Evolutionary conservation across 1,284 basidiomycete species (phyloP), one percentile per base, ranked within the genome.

Genomic region (Cryptococcus neoformans): DNA sequence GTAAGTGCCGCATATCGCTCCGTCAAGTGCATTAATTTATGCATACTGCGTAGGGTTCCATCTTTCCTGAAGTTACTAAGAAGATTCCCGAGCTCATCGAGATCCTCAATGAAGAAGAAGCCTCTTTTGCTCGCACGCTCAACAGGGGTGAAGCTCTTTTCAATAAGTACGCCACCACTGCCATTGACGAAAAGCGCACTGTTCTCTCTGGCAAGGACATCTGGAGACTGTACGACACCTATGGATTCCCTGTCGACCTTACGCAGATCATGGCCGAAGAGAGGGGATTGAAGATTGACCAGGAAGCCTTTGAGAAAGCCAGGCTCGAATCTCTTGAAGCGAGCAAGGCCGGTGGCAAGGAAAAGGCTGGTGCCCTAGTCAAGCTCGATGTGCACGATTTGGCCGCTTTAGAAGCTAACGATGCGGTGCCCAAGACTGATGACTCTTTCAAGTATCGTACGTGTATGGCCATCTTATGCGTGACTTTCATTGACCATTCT

Each of bases 231-330:
- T 99, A 99, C 76, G 96, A 99, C 76, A 99, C 96, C 0, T 99
- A 91, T 74, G 95, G 95, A 44, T 99, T 99, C 82, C 96, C 95
- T 0, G 92, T 93, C 53, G 95, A 99, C 73, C 81, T 99, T 41
- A 99, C 96, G 1, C 86, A 90, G 54, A 83, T 99, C 63, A 99
- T 99, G 95, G 95, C 96, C 28, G 91, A 96, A 75, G 95, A 99
- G 76, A 82, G 92, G 38, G 88, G 87, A 1, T 80, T 99, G 46
- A 83, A 82, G 21, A 85, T 99, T 69, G 92, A 97, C 73, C 87
- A 96, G 64, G 82, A 81, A 45, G 93, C 94, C 67, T 96, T 97
- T 66, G 92, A 93, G 66, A 84, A 85, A 66, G 96, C 96, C 10
- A 89, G 94, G 73, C 85, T 88, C 35, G 84, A 85, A 61, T 92